Evolutionary conservation across 106 monocot genomes (phyloP), one percentile per base, ranked within the genome.

Genomic region (Gastrodia elata): DNA sequence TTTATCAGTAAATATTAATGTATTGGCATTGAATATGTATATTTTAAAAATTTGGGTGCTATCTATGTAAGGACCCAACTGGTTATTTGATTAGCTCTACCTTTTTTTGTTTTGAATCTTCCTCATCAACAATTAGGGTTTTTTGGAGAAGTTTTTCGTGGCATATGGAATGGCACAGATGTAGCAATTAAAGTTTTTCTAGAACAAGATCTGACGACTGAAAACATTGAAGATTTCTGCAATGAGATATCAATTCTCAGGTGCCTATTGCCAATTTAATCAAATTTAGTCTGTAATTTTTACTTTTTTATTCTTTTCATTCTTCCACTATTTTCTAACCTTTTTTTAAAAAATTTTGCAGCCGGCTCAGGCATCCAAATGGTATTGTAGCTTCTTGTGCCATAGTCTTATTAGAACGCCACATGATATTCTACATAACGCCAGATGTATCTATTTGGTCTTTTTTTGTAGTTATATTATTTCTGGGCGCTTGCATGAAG

Each of bases 121-220:
- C 26, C 26, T 68, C 56, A 20, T 68, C 10, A 48, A 70, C 15
- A 74, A 24, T n/a, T 69, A 99, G 98, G 98, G n/a, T 99, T 93
- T 72, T 99, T 93, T 79, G 98, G 98, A 68, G 98, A 99, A 82
- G 98, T 99, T 75, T 99, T 99, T 52, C 86, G 93, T 20, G 98
- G 98, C 71, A 91, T 89, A 78, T 99, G 98, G 98, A 99, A 93
- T 84, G 98, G 98, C 39, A 93, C 98, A 49, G 98, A 99, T 83
- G 98, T 93, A 70, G 98, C 98, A 41, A 93, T 99, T 80, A 99
- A 99, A 89, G 87, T 99, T 38, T 93, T 99, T 74, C 73, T 93
- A 71, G 98, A 99, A 71, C 93, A 99, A 77, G 98, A 98, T 81
- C 76, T 99, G 75, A 99, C 98, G 46, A 61, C 87, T 80, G 98